These are phyloP conservation scores for Eucalyptus cloeziana DNA, from an alignment of 345 rosid genomes.

Conservation along the genomic window DNA sequence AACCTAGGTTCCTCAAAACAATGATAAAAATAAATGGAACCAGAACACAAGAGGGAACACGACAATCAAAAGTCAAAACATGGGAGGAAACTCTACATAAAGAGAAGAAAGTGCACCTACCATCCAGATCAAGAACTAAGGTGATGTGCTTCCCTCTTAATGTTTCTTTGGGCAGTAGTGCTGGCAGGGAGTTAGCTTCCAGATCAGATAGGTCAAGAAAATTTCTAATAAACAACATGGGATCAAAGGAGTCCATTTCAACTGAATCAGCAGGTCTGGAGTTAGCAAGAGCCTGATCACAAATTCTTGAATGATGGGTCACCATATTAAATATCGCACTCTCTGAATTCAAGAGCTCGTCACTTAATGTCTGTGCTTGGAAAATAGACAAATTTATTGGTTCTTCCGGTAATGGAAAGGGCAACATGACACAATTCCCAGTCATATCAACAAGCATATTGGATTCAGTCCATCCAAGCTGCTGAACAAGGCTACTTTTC, in stretches of 20 bases:
- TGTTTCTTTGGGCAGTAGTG: conserved; percentile 1
- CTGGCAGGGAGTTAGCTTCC: conserved; percentile 3
- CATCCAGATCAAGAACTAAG: conserved; percentile 13
- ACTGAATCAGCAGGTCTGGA: neutral
- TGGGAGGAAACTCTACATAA: neutral
- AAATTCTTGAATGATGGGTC: conserved; percentile 1
- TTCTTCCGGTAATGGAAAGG: neutral
- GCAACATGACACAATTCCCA: neutral
- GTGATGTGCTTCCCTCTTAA: neutral
- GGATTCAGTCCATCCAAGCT: conserved; percentile 1
- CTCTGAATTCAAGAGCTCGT: neutral
- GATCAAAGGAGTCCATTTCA: conserved; percentile 4
- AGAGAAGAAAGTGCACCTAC: neutral
- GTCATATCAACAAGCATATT: neutral
- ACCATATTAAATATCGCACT: neutral
- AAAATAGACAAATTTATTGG: neutral
- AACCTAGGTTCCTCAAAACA: neutral
- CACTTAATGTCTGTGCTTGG: neutral
- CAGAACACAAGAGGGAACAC: neutral
- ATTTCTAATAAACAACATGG: conserved; percentile 2
- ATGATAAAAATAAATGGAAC: neutral
- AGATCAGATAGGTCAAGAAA: conserved; percentile 5
- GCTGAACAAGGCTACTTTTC: neutral
- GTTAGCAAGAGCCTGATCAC: neutral
- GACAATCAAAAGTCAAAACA: neutral